These are phyloP conservation scores for Coemansia sp. DNA, from an alignment of 192 early-diverging fungal species.

Conservation along the genomic window DNA sequence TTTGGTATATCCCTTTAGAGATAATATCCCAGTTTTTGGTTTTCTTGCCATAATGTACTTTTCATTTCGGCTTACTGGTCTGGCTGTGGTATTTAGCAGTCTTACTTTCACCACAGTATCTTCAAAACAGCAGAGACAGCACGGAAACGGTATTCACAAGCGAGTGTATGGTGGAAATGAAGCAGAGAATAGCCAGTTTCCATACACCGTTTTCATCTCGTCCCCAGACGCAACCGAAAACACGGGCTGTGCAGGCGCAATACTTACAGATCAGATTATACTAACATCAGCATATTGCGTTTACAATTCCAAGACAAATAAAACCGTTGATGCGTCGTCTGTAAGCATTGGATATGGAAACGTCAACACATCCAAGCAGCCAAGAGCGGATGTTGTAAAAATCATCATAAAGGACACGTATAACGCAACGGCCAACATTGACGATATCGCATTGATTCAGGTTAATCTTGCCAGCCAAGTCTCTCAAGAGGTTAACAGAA, in stretches of 20 bases:
- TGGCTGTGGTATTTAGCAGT: background rate
- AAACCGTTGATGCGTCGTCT: slow-evolving; percentile 24
- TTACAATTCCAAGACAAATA: slow-evolving; percentile 15
- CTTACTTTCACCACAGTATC: background rate
- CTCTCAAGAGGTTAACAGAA: slow-evolving; percentile 28
- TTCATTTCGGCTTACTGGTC: background rate
- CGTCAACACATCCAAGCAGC: slow-evolving; percentile 28
- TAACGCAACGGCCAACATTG: slow-evolving; percentile 23
- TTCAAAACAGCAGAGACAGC: background rate
- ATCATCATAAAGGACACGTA: slow-evolving; percentile 34
- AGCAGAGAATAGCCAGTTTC: slow-evolving; percentile 29
- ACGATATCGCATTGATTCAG: slow-evolving; percentile 46
- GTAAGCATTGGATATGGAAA: slow-evolving; percentile 41
- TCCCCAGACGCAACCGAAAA: slow-evolving; percentile 32
- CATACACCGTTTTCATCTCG: slow-evolving; percentile 41
- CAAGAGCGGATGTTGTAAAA: slow-evolving; percentile 19
- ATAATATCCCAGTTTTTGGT: background rate
- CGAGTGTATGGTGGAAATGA: slow-evolving; percentile 33
- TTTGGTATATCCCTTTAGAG: background rate
- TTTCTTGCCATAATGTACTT: background rate
- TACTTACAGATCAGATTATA: slow-evolving; percentile 44
- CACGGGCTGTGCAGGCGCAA: slow-evolving; percentile 45
- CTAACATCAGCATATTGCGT: slow-evolving; percentile 46
- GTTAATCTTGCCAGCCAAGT: slow-evolving; percentile 21
- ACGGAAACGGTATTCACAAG: background rate